Base-by-base conservation (phyloP, 257 asterid species). In the Sherardia arvensis region DNA sequence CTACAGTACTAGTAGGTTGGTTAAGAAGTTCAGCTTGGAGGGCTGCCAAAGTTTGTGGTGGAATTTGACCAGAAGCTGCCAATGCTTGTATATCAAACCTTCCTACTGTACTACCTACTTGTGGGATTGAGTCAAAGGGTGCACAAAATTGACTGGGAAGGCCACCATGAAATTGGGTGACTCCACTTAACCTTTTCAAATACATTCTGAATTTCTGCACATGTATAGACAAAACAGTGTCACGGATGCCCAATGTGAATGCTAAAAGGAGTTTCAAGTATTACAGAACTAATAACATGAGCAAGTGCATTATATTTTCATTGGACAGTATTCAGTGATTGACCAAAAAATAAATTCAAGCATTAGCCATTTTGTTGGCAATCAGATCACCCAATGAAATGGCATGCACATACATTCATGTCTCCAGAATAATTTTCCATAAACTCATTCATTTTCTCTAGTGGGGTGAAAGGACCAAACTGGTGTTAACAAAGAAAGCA, bases 101-200 rank as follows among this genome's bases (percentile, higher is more conserved):
- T 71, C 84, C 86, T 28, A 87, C 73, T n/a, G 88, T 76, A 76
- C 47, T 38, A 10, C 80, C 85, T 33, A 68, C 65, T 73, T 79
- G 77, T 72, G 83, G 66, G 69, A 69, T 85, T 65, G 77, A 86
- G 68, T 85, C 90, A 53, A 81, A 74, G 18, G 87, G 74, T 29
- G 87, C 93, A 77, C 87, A 78, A 63, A 77, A 85, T 26, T 83
- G 60, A 69, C 73, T 64, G 30, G 85, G 83, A 66, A 85, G 77
- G 66, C 80, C 86, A 66, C 74, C 85, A 69, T 83, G 95, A 51
- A 77, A 86, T 49, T 87, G 95, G 62, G 85, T 78, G 62, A 87
- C 88, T 72, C 87, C 96, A 77, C 87, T 83, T 77, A 88, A 66
- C 77, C 96, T 82, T 82, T 88, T 88, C 58, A 88, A 76, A 73